Evolutionary conservation across 768 basidiomycete species (phyloP).

Genomic region (Suillus bovinus): DNA sequence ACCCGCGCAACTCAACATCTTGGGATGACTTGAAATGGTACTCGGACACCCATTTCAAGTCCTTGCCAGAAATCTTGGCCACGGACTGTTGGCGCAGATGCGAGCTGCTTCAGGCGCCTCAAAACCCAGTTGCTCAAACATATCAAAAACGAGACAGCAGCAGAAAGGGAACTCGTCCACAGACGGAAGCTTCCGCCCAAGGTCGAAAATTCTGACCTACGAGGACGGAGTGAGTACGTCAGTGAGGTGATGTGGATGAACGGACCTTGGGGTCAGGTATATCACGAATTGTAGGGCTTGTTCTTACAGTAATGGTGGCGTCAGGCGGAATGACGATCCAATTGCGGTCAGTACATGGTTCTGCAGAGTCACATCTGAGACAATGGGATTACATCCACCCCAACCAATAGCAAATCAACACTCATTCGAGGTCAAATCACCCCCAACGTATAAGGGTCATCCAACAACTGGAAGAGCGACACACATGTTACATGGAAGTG

Average conservation of each 20-base stretch:
- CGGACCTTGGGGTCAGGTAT: conserved; percentile 90
- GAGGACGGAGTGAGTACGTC: background rate
- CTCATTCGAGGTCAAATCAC: background rate
- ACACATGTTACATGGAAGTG: background rate
- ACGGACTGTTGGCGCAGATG: conserved; percentile 99
- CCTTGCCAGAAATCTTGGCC: conserved; percentile 97
- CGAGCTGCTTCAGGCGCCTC: conserved; percentile 98
- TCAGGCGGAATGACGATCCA: conserved; percentile 97
- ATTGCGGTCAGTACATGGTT: background rate
- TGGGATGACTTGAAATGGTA: conserved; percentile 98
- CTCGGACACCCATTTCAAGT: conserved; percentile 93
- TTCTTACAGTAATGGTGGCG: conserved; percentile 99
- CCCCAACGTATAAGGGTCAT: background rate
- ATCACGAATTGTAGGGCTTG: conserved; percentile 98
- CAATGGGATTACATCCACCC: conserved; percentile 3
- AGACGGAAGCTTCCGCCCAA: conserved; percentile 92
- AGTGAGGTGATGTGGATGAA: conserved; percentile 1
- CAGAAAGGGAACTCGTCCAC: conserved; percentile 99
- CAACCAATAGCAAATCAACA: no score
- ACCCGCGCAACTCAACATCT: conserved; percentile 99
- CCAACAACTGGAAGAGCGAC: background rate
- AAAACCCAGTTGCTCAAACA: conserved; percentile 94
- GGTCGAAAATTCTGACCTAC: conserved; percentile 95
- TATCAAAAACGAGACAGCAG: conserved; percentile 94
- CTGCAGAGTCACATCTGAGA: conserved; percentile 1